These are phyloP conservation scores for Lichenothelia convexa DNA, from an alignment of 495 filamentous ascomycete genomes.

Conservation along the genomic window DNA sequence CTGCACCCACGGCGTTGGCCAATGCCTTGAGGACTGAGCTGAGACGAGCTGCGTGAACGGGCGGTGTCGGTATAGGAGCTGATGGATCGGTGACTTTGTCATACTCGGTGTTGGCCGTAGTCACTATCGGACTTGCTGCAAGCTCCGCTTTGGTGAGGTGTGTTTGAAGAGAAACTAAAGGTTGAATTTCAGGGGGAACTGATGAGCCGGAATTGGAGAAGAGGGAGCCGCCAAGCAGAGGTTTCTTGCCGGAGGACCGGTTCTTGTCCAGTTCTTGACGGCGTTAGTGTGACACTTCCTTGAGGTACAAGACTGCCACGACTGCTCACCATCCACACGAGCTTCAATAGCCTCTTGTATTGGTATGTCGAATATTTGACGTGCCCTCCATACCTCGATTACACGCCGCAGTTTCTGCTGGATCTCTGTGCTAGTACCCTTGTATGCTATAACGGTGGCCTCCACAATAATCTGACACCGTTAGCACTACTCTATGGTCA, in stretches of 20 bases:
- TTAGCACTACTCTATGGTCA: not conserved
- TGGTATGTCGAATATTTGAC: slow-evolving; percentile 63
- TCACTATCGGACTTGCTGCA: slow-evolving; percentile 38
- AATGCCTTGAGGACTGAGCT: slow-evolving; percentile 71
- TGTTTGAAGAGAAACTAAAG: slow-evolving; percentile 53
- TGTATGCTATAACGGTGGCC: slow-evolving; percentile 67
- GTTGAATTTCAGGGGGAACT: slow-evolving; percentile 57
- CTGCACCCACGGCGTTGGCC: slow-evolving; percentile 77
- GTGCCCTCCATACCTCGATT: slow-evolving; percentile 81
- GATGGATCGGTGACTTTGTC: slow-evolving; percentile 57
- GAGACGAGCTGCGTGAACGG: slow-evolving; percentile 81
- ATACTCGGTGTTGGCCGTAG: slow-evolving; percentile 59
- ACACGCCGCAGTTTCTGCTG: slow-evolving; percentile 77
- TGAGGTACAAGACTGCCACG: not conserved
- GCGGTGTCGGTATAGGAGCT: slow-evolving; percentile 48
- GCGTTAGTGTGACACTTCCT: not conserved
- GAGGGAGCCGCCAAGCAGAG: slow-evolving; percentile 50
- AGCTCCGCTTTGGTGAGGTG: slow-evolving; percentile 51
- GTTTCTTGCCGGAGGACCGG: slow-evolving; percentile 46
- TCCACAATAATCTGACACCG: slow-evolving; percentile 54
- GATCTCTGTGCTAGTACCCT: slow-evolving; percentile 62
- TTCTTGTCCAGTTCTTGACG: slow-evolving; percentile 58
- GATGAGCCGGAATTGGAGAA: slow-evolving; percentile 62
- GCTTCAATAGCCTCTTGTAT: slow-evolving; percentile 64
- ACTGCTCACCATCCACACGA: slow-evolving; percentile 48